phyloP scores from a whole-genome alignment of 2,329 filamentous ascomycete genomes.

The Apiospora malaysiana region DNA sequence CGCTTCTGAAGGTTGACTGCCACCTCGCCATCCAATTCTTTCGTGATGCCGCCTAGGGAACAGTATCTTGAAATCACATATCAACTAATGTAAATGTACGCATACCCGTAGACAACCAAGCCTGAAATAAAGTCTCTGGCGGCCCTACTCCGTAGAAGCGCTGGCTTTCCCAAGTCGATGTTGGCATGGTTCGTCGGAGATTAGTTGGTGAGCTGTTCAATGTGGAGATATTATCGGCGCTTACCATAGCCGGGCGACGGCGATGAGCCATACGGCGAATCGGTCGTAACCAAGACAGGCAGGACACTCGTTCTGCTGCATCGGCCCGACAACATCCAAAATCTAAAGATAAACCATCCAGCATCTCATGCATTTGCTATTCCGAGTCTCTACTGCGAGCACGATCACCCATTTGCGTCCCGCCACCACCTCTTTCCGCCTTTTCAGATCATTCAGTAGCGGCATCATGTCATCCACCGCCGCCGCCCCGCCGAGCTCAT shows the following conservation, averaged over 20 bases:
- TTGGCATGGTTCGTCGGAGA: background rate
- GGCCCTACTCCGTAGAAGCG: no score
- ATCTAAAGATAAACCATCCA: background rate
- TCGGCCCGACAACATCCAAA: slow-evolving; percentile 13
- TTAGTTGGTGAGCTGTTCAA: background rate
- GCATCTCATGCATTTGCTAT: background rate
- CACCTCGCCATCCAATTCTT: background rate
- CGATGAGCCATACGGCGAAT: slow-evolving; percentile 16
- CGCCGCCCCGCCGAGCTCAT: background rate
- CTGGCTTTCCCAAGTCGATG: background rate
- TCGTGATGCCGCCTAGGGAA: background rate
- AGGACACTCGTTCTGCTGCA: background rate
- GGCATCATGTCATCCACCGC: slow-evolving; percentile 15
- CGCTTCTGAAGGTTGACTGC: background rate
- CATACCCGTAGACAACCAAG: no score
- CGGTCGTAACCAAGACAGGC: slow-evolving; percentile 1
- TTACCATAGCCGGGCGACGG: background rate
- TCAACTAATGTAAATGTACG: no score
- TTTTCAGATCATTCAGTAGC: background rate
- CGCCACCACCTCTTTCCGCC: background rate
- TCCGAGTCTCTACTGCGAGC: background rate
- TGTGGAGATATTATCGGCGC: slow-evolving; percentile 10
- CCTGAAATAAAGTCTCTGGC: no score
- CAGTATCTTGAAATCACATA: no score
- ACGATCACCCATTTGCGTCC: background rate